Percentiles rank a stretch among this genome's conserved stretches.
Evolutionary conservation across 2,329 filamentous ascomycete genomes (phyloP).

Genomic region (Escovopsis weberi): DNA sequence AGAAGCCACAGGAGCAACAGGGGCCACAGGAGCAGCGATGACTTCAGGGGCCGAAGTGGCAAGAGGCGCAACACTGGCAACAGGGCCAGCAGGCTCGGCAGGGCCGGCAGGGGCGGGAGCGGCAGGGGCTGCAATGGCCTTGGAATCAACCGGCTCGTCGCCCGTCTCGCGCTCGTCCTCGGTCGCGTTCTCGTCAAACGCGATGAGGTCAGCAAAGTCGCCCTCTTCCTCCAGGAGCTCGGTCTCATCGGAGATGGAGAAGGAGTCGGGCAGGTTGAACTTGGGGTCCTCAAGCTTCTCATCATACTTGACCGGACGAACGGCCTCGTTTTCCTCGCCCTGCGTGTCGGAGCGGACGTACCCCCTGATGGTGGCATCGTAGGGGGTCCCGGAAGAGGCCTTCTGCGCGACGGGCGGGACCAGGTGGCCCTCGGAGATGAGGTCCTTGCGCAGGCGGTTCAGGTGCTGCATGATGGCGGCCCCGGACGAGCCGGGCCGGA

Average conservation of each 20-base stretch:
- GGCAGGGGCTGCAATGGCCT: constrained; percentile 6
- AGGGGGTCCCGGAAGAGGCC: constrained; percentile 6
- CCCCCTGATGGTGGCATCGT: constrained; percentile 18
- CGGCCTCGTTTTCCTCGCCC: constrained; percentile 11
- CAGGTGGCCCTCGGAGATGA: constrained; percentile 25
- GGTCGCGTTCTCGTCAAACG: constrained; percentile 3
- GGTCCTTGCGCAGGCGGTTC: constrained; percentile 17
- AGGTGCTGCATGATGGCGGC: constrained; percentile 24
- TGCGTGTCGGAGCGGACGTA: constrained; percentile 15
- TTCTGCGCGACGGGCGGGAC: constrained; percentile 23
- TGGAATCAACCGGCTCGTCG: neutral
- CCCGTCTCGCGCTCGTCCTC: constrained; percentile 3
- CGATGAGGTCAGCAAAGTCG: neutral
- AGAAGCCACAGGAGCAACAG: no score
- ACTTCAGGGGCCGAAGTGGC: constrained; percentile 7
- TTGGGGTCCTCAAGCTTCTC: constrained; percentile 19
- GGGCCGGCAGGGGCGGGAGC: constrained; percentile 1
- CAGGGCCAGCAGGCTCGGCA: constrained; percentile 8
- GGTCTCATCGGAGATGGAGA: constrained; percentile 5
- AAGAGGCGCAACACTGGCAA: constrained; percentile 11
- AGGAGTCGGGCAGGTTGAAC: constrained; percentile 14
- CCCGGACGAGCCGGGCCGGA: constrained; percentile 26
- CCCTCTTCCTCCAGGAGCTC: neutral
- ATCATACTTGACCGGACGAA: constrained; percentile 17
- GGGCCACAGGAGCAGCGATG: no score